A percentile compares a stretch with the other conserved stretches of the same genome.
Evolutionary conservation across 2,329 filamentous ascomycete species (phyloP).

Genomic region (Hypomyces perniciosus): DNA sequence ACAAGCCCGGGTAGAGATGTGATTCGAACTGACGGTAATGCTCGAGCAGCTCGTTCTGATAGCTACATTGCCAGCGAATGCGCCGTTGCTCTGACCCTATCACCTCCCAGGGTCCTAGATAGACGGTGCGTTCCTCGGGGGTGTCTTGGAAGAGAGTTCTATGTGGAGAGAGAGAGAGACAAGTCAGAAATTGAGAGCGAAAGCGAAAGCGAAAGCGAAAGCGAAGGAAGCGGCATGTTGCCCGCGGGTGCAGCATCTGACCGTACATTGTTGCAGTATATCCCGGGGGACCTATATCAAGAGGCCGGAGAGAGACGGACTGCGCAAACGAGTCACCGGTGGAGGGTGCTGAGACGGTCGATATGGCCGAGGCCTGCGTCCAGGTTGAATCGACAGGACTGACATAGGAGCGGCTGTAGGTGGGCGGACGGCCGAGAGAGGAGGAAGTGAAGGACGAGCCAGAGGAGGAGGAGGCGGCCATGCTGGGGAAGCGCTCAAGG

Average conservation of each 20-base stretch:
- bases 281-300: conserved; percentile 47
- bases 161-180: conserved; percentile 7
- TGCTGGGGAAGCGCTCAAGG: conserved; percentile 21
- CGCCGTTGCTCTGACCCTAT: conserved; percentile 41
- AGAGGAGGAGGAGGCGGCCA: conserved; percentile 39
- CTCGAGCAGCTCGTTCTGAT: conserved; percentile 45
- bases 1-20: neutral
- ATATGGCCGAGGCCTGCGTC: conserved; percentile 39
- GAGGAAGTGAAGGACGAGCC: conserved; percentile 45
- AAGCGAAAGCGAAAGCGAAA: neutral
- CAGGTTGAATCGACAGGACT: conserved; percentile 41
- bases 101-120: conserved; percentile 49
- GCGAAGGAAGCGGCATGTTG: neutral
- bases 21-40: conserved; percentile 38
- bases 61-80: conserved; percentile 48
- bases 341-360: conserved; percentile 40
- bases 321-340: conserved; percentile 27
- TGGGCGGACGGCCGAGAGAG: conserved; percentile 36
- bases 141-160: conserved; percentile 48
- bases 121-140: conserved; percentile 42
- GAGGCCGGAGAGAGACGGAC: conserved; percentile 36
- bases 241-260: neutral
- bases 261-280: conserved; percentile 49
- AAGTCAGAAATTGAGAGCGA: conserved; percentile 19
- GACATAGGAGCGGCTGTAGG: conserved; percentile 35